Percentiles rank a stretch among this genome's conserved stretches.
Conservation (phyloP, 208 protist genomes). For the Acanthamoeba royreba region DNA sequence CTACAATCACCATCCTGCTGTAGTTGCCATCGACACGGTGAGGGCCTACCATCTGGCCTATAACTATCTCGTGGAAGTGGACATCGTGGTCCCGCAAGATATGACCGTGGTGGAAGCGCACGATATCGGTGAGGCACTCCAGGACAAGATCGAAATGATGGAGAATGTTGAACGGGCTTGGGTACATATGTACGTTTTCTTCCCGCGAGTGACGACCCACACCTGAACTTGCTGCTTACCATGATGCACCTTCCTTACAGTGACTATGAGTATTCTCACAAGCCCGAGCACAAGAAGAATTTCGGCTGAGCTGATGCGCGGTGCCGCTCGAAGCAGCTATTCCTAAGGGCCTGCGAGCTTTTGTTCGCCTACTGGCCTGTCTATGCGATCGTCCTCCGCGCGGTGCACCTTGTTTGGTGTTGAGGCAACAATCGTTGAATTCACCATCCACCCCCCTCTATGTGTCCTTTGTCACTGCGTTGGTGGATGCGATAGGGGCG, state of each 20-base stretch:
- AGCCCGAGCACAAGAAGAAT: slow-evolving; percentile 36
- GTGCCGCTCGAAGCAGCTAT: too few species aligned
- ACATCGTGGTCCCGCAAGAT: slow-evolving; percentile 70
- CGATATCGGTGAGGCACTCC: slow-evolving; percentile 77
- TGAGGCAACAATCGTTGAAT: too few species aligned
- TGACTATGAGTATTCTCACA: slow-evolving; percentile 38
- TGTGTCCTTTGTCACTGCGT: too few species aligned
- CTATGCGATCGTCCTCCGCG: too few species aligned
- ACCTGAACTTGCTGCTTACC: not conserved
- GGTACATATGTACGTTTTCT: slow-evolving; percentile 70
- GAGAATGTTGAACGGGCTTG: slow-evolving; percentile 57
- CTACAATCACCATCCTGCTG: slow-evolving; percentile 61
- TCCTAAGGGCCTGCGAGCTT: too few species aligned
- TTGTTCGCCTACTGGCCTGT: too few species aligned
- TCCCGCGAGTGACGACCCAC: not conserved
- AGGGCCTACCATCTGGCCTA: slow-evolving; percentile 55
- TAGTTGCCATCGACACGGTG: slow-evolving; percentile 73
- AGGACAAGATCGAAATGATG: slow-evolving; percentile 59
- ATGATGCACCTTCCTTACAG: not conserved
- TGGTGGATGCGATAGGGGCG: too few species aligned
- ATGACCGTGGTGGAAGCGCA: slow-evolving; percentile 70
- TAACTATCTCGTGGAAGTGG: slow-evolving; percentile 67
- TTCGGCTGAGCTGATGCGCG: too few species aligned
- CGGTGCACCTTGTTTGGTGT: too few species aligned
- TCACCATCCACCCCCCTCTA: too few species aligned